phyloP scores from a whole-genome alignment of 2,329 filamentous ascomycete genomes.

The Fusarium papillatum region DNA sequence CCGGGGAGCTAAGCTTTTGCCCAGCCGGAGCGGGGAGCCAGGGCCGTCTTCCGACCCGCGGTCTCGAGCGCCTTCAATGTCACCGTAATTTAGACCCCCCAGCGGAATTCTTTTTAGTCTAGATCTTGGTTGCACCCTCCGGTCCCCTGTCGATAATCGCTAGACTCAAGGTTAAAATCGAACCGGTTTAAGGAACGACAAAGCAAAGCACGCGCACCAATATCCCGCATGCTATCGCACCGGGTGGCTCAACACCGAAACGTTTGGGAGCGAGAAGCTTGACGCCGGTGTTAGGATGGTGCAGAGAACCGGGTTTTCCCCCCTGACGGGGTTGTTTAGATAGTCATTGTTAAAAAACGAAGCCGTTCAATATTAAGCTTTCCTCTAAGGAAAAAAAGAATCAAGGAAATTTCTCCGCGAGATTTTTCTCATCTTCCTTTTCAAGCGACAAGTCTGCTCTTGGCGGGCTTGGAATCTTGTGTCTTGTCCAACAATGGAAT shows the following conservation, averaged over 20 bases:
- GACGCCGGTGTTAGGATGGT: background rate
- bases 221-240: background rate
- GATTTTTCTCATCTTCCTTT: background rate
- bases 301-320: background rate
- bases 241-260: background rate
- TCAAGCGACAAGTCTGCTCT: background rate
- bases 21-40: slow-evolving; percentile 25
- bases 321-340: background rate
- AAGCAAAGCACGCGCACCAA: background rate
- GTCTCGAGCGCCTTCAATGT: background rate
- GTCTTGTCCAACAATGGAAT: slow-evolving; percentile 38
- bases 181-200: background rate
- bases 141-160: background rate
- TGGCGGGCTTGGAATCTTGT: background rate
- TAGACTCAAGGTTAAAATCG: background rate
- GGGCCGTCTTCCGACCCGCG: background rate
- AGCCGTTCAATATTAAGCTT: background rate
- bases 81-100: background rate
- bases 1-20: slow-evolving; percentile 26
- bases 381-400: background rate
- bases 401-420: background rate
- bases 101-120: background rate
- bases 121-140: background rate
- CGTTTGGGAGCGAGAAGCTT: background rate
- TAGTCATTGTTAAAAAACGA: background rate